Evolutionary conservation across 2,329 filamentous ascomycete species (phyloP).

Genomic region (Aschersonia sp.): DNA sequence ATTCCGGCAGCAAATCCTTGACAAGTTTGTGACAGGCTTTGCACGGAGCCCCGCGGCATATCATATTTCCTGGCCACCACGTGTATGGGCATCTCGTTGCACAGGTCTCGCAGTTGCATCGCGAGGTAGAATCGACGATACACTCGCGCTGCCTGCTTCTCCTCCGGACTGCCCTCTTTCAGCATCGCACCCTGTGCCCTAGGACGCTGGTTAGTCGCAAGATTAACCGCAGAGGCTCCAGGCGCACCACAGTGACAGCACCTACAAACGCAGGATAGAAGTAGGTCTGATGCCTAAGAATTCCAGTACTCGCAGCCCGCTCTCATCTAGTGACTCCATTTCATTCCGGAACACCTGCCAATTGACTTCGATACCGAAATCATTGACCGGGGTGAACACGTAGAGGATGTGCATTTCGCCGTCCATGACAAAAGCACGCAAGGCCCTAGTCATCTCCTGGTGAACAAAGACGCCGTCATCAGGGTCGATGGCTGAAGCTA

Average conservation of each 20-base stretch:
- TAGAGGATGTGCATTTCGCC: constrained; percentile 71
- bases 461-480: constrained; percentile 64
- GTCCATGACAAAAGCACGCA: constrained; percentile 65
- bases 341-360: constrained; percentile 62
- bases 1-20: constrained; percentile 68
- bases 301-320: constrained; percentile 51
- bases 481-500: constrained; percentile 57
- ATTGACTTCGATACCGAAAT: constrained; percentile 41
- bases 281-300: constrained; percentile 56
- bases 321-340: constrained; percentile 56
- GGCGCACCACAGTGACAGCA: neutral
- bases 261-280: constrained; percentile 49
- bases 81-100: constrained; percentile 61
- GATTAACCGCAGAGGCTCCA: neutral
- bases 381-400: constrained; percentile 59
- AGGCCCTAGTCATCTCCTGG: constrained; percentile 49
- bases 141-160: constrained; percentile 45
- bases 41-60: constrained; percentile 54
- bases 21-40: constrained; percentile 59
- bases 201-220: constrained; percentile 6
- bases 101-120: constrained; percentile 63
- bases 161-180: constrained; percentile 45
- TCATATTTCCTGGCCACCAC: constrained; percentile 56
- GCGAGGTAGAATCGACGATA: constrained; percentile 63
- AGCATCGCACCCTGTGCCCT: constrained; percentile 54